Percentiles rank a stretch among this genome's conserved stretches.
Conservation (phyloP, 805 yeast genomes). For the Ogataea siamensis region DNA sequence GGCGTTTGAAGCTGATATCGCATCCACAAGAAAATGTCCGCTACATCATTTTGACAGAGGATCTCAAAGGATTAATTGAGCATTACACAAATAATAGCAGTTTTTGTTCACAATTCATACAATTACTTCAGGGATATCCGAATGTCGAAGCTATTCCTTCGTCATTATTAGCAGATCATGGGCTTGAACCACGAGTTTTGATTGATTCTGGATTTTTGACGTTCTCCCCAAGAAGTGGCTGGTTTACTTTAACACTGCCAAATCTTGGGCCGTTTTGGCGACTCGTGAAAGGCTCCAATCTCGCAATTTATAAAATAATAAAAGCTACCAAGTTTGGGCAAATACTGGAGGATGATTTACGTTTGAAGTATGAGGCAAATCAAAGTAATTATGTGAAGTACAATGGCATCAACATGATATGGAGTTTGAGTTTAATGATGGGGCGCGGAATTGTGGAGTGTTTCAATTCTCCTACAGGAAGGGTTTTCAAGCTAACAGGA, state of each 20-base stretch:
- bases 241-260: conserved; percentile 45
- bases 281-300: conserved; percentile 42
- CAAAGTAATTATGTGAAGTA: conserved; percentile 45
- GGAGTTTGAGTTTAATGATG: conserved; percentile 49
- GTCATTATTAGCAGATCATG: conserved; percentile 18
- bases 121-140: conserved; percentile 22
- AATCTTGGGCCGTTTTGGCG: conserved; percentile 49
- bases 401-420: conserved; percentile 48
- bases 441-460: conserved; percentile 54
- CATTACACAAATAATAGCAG: neutral
- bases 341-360: conserved; percentile 40
- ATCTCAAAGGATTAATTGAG: conserved; percentile 20
- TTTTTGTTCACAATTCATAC: conserved; percentile 17
- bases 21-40: conserved; percentile 18
- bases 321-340: conserved; percentile 41
- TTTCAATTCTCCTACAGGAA: conserved; percentile 51
- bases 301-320: conserved; percentile 42
- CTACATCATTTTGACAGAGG: conserved; percentile 28
- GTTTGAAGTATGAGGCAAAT: conserved; percentile 46
- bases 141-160: conserved; percentile 26
- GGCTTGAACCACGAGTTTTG: conserved; percentile 33
- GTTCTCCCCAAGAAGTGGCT: conserved; percentile 33
- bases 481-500: conserved; percentile 52
- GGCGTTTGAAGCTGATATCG: conserved; percentile 33
- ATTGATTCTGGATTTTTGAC: conserved; percentile 44